Percentiles rank a stretch among this genome's conserved stretches.
phyloP scores from a whole-genome alignment of 179 eudicot species.

The Sideroxylon spinosum region DNA sequence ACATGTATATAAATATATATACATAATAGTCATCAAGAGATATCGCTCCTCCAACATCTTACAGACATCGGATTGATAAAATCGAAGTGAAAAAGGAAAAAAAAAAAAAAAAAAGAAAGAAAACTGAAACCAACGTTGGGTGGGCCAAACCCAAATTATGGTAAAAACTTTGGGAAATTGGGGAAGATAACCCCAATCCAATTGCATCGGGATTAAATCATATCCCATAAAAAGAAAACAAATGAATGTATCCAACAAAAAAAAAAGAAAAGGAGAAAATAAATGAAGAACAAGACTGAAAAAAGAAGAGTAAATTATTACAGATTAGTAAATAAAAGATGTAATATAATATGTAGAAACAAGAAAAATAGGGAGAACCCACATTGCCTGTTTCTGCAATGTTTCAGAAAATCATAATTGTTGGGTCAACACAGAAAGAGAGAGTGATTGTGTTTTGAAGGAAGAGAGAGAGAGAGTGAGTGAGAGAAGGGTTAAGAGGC shows the following conservation, averaged over 20 bases:
- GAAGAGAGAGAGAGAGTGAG: neutral
- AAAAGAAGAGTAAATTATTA: no score
- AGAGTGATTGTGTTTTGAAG: neutral
- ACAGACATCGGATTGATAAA: neutral
- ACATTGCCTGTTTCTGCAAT: slow-evolving; percentile 14
- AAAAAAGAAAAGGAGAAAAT: neutral
- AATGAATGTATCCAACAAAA: neutral
- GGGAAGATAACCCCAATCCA: slow-evolving; percentile 11
- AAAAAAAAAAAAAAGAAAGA: no score
- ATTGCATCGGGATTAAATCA: neutral
- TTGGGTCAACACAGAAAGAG: neutral
- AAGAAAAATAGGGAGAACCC: slow-evolving; percentile 6
- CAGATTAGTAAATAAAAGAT: no score
- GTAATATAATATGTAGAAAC: neutral
- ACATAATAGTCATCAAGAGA: neutral
- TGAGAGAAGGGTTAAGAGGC: neutral
- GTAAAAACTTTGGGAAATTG: neutral
- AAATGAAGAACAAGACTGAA: no score
- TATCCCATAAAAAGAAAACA: neutral
- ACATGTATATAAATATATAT: no score
- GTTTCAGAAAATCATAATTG: slow-evolving; percentile 1
- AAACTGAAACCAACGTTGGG: no score
- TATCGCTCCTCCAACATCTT: neutral
- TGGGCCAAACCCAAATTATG: neutral
- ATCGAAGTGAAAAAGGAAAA: neutral